phyloP scores from a whole-genome alignment of 345 rosid genomes.

The Dovyalis caffra region DNA sequence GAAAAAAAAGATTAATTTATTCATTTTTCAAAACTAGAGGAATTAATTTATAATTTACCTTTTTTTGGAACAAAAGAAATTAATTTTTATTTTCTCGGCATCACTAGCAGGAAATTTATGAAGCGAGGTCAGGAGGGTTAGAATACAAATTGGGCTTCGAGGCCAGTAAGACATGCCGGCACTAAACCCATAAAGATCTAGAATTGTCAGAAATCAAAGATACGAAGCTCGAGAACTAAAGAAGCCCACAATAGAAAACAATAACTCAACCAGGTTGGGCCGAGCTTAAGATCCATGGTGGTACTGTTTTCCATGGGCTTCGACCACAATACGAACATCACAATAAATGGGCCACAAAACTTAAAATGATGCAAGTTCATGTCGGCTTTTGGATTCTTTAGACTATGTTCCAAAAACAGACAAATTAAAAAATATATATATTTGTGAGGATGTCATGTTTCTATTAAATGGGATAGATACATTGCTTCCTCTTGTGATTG shows the following conservation, averaged over 20 bases:
- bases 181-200: not conserved
- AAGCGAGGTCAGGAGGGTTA: not conserved
- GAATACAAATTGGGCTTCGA: not conserved
- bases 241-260: too few species aligned
- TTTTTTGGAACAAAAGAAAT: too few species aligned
- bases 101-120: too few species aligned
- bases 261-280: not conserved
- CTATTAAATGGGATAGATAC: constrained; percentile 7
- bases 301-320: not conserved
- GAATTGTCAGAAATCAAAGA: not conserved
- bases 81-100: too few species aligned
- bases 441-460: not conserved
- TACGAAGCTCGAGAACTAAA: too few species aligned
- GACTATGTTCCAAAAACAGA: not conserved
- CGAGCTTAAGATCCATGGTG: too few species aligned
- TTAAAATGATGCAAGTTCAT: not conserved
- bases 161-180: not conserved
- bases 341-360: not conserved
- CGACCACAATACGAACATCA: not conserved
- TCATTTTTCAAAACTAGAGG: too few species aligned
- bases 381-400: not conserved
- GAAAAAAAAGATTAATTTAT: too few species aligned
- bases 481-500: constrained; percentile 6
- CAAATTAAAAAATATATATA: too few species aligned
- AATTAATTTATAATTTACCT: too few species aligned